Percentiles rank a stretch among this genome's conserved stretches.
Conservation (phyloP, 2,329 filamentous ascomycete species). For the Monosporascus sp. region DNA sequence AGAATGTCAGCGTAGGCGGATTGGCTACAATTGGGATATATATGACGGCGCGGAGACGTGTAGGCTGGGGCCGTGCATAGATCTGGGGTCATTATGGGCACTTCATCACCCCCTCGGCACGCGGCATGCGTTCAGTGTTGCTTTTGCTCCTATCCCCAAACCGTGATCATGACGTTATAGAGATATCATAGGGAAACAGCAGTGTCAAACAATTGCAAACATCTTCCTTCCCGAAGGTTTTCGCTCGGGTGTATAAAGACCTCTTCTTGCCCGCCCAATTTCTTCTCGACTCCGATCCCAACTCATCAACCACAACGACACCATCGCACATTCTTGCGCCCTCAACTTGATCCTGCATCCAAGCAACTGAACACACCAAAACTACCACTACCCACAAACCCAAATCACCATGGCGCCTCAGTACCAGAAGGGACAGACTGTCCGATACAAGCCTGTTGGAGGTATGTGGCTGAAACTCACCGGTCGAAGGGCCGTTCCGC, state of each 20-base stretch:
- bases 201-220: too few species aligned
- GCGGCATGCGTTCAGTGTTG: too few species aligned
- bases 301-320: neutral
- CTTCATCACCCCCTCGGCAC: neutral
- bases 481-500: neutral
- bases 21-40: too few species aligned
- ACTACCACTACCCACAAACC: neutral
- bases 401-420: conserved; percentile 14
- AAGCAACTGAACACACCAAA: neutral
- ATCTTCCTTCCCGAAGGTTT: neutral
- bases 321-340: neutral
- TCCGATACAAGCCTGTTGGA: conserved; percentile 24
- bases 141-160: neutral
- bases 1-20: too few species aligned
- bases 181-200: neutral
- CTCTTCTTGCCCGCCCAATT: neutral
- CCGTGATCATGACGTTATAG: neutral
- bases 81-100: neutral
- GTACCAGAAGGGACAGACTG: conserved; percentile 16
- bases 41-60: too few species aligned
- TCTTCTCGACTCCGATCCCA: neutral
- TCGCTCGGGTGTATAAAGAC: neutral
- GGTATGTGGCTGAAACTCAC: conserved; percentile 4
- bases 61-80: neutral
- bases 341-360: too few species aligned